A percentile compares a stretch with the other conserved stretches of the same genome.
Evolutionary conservation across 2,329 filamentous ascomycete species (phyloP).

Genomic region (Talaromyces sp.): DNA sequence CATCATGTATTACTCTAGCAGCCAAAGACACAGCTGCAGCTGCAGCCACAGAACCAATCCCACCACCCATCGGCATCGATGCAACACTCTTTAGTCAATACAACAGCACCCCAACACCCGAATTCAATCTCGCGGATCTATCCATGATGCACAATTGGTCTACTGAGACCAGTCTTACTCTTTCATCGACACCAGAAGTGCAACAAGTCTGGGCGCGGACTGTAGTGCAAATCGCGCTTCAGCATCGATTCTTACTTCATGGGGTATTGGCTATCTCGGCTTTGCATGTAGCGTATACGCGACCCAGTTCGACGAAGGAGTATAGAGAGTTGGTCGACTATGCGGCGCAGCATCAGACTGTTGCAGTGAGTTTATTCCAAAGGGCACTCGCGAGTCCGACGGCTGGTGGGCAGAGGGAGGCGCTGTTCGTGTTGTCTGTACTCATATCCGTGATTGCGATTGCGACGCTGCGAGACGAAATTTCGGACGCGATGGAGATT

Average conservation of each 20-base stretch:
- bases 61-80: background rate
- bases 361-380: slow-evolving; percentile 17
- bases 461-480: slow-evolving; percentile 12
- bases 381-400: slow-evolving; percentile 10
- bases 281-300: slow-evolving; percentile 24
- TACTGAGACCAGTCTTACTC: slow-evolving; percentile 26
- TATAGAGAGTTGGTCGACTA: slow-evolving; percentile 11
- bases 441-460: slow-evolving; percentile 9
- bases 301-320: background rate
- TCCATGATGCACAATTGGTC: slow-evolving; percentile 42
- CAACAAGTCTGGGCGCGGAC: slow-evolving; percentile 29
- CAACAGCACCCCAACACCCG: slow-evolving; percentile 1
- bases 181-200: background rate
- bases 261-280: slow-evolving; percentile 31
- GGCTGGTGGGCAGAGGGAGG: slow-evolving; percentile 7
- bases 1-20: background rate
- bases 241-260: slow-evolving; percentile 31
- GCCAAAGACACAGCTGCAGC: background rate
- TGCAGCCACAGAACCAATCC: background rate
- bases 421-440: slow-evolving; percentile 18
- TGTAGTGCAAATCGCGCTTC: slow-evolving; percentile 28
- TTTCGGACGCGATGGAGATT: background rate
- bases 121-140: slow-evolving; percentile 29
- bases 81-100: slow-evolving; percentile 3
- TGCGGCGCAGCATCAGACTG: slow-evolving; percentile 16